Evolutionary conservation across 192 early-diverging fungal genomes (phyloP).

Genomic region (Backusella sp.): DNA sequence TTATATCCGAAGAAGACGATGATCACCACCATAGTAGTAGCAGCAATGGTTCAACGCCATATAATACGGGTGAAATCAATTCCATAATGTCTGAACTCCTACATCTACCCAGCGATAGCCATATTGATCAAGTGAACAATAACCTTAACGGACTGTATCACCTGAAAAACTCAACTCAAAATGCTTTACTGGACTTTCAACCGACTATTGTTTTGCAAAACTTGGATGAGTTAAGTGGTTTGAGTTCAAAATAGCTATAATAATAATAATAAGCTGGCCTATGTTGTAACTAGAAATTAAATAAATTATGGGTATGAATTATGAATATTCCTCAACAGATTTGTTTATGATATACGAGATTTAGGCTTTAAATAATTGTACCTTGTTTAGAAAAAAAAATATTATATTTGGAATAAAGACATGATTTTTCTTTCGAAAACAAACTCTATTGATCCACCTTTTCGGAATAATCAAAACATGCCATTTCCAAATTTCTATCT

Average conservation of each 20-base stretch:
- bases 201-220: neutral
- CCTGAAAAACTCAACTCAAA: neutral
- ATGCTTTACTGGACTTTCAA: neutral
- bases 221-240: neutral
- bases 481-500: too few species aligned
- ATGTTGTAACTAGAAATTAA: neutral
- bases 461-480: neutral
- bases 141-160: neutral
- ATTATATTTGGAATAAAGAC: neutral
- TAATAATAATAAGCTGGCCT: neutral
- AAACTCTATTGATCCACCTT: neutral
- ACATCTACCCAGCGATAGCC: neutral
- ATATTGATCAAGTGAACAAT: neutral
- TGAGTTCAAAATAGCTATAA: neutral
- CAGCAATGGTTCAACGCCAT: neutral
- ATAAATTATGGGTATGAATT: neutral
- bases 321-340: too few species aligned
- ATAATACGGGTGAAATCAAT: neutral
- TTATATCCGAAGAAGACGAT: neutral
- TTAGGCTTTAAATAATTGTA: neutral
- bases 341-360: neutral
- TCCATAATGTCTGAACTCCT: neutral
- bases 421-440: neutral
- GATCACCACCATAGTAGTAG: neutral
- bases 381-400: neutral